Evolutionary conservation across 1,284 basidiomycete genomes (phyloP).

Genomic region (Sanguinoderma infundibulare): DNA sequence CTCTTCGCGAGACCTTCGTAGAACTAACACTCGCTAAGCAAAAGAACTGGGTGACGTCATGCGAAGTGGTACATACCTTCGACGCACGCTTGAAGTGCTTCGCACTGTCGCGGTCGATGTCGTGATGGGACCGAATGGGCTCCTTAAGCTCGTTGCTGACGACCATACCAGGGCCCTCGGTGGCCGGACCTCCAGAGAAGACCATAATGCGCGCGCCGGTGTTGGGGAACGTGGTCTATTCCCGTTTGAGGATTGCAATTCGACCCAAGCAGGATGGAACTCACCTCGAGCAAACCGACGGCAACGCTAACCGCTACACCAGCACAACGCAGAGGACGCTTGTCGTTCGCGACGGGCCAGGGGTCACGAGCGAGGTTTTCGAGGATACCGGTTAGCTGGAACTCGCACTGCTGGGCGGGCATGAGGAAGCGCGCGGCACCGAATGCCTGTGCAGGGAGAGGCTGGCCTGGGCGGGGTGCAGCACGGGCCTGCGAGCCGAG

Average conservation of each 20-base stretch:
- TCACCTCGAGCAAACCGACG: constrained; percentile 89
- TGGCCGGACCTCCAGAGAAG: constrained; percentile 95
- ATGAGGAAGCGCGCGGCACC: constrained; percentile 94
- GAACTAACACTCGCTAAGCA: constrained; percentile 58
- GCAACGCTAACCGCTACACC: constrained; percentile 96
- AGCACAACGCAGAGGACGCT: constrained; percentile 94
- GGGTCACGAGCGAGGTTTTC: constrained; percentile 92
- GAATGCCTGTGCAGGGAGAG: constrained; percentile 82
- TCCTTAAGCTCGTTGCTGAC: constrained; percentile 96
- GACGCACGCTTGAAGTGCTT: constrained; percentile 98
- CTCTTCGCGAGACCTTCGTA: constrained; percentile 97
- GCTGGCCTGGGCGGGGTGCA: constrained; percentile 85
- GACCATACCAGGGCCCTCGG: constrained; percentile 97
- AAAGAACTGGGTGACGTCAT: constrained; percentile 1
- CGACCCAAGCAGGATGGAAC: constrained; percentile 20
- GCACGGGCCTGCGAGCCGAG: constrained; percentile 79
- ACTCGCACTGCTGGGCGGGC: constrained; percentile 94
- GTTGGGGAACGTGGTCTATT: constrained; percentile 89
- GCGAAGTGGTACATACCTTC: constrained; percentile 62
- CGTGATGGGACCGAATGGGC: constrained; percentile 98
- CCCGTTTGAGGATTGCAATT: neutral
- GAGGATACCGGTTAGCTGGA: constrained; percentile 94
- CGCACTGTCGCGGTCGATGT: constrained; percentile 96
- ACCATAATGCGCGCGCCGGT: constrained; percentile 97
- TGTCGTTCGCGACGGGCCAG: constrained; percentile 97